These are phyloP conservation scores for Guadua angustifolia DNA, from an alignment of 176 grass and related monocot genomes.

Conservation along the genomic window DNA sequence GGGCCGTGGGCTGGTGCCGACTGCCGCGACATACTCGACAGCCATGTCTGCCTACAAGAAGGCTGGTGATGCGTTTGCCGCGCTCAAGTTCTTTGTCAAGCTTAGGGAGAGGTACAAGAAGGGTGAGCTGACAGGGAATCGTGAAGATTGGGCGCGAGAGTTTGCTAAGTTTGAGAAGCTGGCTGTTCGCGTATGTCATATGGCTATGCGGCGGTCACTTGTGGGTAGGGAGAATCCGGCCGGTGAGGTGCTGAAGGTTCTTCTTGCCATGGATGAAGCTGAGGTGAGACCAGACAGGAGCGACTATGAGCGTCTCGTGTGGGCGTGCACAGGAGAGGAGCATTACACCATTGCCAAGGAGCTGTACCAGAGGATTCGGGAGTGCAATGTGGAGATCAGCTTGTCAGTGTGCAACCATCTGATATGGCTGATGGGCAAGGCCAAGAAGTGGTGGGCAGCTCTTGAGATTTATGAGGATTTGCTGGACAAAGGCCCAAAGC, in stretches of 20 bases:
- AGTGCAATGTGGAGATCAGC: slow-evolving; percentile 51
- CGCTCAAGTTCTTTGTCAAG: slow-evolving; percentile 57
- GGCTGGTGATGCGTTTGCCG: slow-evolving; percentile 57
- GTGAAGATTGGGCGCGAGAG: slow-evolving; percentile 62
- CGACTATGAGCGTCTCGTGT: slow-evolving; percentile 68
- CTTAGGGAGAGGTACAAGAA: slow-evolving; percentile 63
- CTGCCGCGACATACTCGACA: slow-evolving; percentile 64
- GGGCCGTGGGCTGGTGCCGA: slow-evolving; percentile 58
- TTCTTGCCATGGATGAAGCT: slow-evolving; percentile 65
- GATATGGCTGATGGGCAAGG: slow-evolving; percentile 86
- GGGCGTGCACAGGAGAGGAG: slow-evolving; percentile 73
- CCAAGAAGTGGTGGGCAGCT: slow-evolving; percentile 96
- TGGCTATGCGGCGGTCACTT: slow-evolving; percentile 65
- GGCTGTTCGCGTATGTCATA: slow-evolving; percentile 48
- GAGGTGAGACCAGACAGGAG: slow-evolving; percentile 34
- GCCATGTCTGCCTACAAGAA: slow-evolving; percentile 76
- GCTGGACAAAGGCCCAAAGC: slow-evolving; percentile 76
- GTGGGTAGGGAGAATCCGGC: slow-evolving; percentile 50
- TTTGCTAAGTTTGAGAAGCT: slow-evolving; percentile 72
- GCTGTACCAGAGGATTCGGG: slow-evolving; percentile 74
- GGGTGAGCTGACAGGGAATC: slow-evolving; percentile 52
- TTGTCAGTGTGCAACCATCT: slow-evolving; percentile 86
- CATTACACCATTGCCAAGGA: slow-evolving; percentile 80
- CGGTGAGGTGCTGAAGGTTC: slow-evolving; percentile 60
- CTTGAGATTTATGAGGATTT: slow-evolving; percentile 88